A percentile compares a stretch with the other conserved stretches of the same genome.
Evolutionary conservation across 805 yeast species (phyloP).

Genomic region (Peterozyma xylosa): DNA sequence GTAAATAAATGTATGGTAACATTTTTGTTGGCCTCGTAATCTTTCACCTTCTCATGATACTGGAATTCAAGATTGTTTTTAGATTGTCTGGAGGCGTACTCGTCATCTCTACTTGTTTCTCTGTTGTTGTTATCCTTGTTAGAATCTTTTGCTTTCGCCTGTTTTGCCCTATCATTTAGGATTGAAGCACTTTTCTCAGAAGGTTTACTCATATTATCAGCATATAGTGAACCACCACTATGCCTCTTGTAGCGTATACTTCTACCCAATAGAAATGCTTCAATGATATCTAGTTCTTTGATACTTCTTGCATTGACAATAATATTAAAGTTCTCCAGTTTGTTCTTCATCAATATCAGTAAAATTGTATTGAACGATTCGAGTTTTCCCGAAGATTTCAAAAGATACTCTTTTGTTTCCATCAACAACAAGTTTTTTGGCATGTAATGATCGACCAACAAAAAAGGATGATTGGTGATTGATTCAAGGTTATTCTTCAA

Average conservation of each 20-base stretch:
- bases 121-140: neutral
- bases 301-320: slow-evolving; percentile 51
- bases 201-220: slow-evolving; percentile 27
- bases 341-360: slow-evolving; percentile 22
- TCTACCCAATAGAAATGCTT: slow-evolving; percentile 72
- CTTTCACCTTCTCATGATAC: slow-evolving; percentile 12
- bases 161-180: too few species aligned
- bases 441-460: slow-evolving; percentile 70
- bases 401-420: slow-evolving; percentile 53
- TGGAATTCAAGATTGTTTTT: slow-evolving; percentile 20
- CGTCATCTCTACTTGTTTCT: slow-evolving; percentile 15
- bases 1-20: slow-evolving; percentile 34
- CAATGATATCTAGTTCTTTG: slow-evolving; percentile 71
- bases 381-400: slow-evolving; percentile 53
- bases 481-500: slow-evolving; percentile 37
- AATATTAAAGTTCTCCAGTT: slow-evolving; percentile 22
- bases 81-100: slow-evolving; percentile 21
- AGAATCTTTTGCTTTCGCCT: neutral
- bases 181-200: slow-evolving; percentile 1
- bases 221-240: slow-evolving; percentile 55
- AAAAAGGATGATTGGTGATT: slow-evolving; percentile 59
- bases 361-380: slow-evolving; percentile 42
- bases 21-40: slow-evolving; percentile 8
- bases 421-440: slow-evolving; percentile 61
- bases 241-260: slow-evolving; percentile 56